Conservation (phyloP, 345 rosid species). For the Pistacia atlantica region DNA sequence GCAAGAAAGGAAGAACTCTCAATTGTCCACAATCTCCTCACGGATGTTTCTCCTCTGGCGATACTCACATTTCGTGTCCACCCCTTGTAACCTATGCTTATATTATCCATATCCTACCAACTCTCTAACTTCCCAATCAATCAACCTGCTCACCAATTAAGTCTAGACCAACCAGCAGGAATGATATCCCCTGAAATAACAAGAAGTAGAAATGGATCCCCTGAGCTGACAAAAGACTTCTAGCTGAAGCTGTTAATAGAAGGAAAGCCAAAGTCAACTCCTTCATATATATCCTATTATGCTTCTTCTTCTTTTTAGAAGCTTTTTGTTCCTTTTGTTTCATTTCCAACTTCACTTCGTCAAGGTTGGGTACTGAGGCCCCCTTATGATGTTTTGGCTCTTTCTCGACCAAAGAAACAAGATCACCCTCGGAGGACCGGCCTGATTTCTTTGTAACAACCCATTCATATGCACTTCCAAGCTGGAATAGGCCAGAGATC, state of each 20-base stretch:
- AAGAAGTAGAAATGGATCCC: conserved; percentile 98
- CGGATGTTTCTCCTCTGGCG: neutral
- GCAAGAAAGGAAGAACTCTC: conserved; percentile 12
- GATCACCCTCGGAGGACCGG: conserved; percentile 93
- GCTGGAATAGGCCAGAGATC: conserved; percentile 95
- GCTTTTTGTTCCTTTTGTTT: conserved; percentile 41
- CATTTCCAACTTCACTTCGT: conserved; percentile 49
- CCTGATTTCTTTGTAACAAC: conserved; percentile 95
- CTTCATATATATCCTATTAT: conserved; percentile 81
- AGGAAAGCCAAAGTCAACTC: conserved; percentile 88
- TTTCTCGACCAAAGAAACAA: conserved; percentile 58
- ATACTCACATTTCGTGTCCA: conserved; percentile 1
- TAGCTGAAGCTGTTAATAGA: conserved; percentile 77
- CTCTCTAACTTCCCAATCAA: conserved; percentile 32
- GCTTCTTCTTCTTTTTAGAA: conserved; percentile 57
- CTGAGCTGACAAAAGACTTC: conserved; percentile 92
- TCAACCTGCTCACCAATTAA: conserved; percentile 93
- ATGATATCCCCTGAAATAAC: conserved; percentile 92
- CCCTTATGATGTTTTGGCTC: conserved; percentile 56
- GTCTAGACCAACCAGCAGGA: conserved; percentile 92
- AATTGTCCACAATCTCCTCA: neutral
- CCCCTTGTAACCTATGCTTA: conserved; percentile 10
- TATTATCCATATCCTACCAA: conserved; percentile 13
- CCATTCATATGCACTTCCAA: conserved; percentile 96
- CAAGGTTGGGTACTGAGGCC: conserved; percentile 58